Evolutionary conservation across 2,329 filamentous ascomycete species (phyloP).

Genomic region (Decorospora gaudefroyi): DNA sequence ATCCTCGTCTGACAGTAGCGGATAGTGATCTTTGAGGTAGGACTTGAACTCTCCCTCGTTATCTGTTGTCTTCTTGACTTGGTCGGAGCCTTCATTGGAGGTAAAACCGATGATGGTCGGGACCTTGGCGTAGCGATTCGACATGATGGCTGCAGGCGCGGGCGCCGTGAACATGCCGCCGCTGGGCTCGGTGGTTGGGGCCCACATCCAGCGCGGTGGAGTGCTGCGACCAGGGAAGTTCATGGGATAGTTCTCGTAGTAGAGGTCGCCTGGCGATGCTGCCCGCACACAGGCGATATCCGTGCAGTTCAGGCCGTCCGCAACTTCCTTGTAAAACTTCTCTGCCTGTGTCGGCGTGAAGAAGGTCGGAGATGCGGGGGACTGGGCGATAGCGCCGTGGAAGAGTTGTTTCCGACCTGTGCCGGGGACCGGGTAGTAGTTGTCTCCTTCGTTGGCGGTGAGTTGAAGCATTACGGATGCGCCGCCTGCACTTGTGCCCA

Average conservation of each 20-base stretch:
- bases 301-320: constrained; percentile 38
- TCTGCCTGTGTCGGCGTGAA: constrained; percentile 39
- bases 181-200: constrained; percentile 37
- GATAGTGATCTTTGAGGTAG: constrained; percentile 47
- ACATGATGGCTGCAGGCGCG: constrained; percentile 35
- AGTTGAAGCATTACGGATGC: constrained; percentile 39
- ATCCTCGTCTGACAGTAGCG: constrained; percentile 59
- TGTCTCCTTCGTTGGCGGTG: constrained; percentile 39
- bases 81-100: constrained; percentile 48
- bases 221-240: constrained; percentile 37
- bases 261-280: constrained; percentile 35
- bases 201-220: constrained; percentile 45
- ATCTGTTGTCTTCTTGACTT: constrained; percentile 48
- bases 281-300: constrained; percentile 38
- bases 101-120: constrained; percentile 43
- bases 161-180: constrained; percentile 40
- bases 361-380: constrained; percentile 41
- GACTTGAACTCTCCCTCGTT: constrained; percentile 45
- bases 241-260: constrained; percentile 45
- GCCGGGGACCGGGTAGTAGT: constrained; percentile 33
- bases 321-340: constrained; percentile 41
- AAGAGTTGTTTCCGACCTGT: constrained; percentile 37
- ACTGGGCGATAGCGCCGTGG: constrained; percentile 41
- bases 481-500: constrained; percentile 46
- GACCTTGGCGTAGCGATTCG: constrained; percentile 35